These are phyloP conservation scores for Chytriomyces sp. DNA, from an alignment of 192 early-diverging fungal species.

Conservation along the genomic window DNA sequence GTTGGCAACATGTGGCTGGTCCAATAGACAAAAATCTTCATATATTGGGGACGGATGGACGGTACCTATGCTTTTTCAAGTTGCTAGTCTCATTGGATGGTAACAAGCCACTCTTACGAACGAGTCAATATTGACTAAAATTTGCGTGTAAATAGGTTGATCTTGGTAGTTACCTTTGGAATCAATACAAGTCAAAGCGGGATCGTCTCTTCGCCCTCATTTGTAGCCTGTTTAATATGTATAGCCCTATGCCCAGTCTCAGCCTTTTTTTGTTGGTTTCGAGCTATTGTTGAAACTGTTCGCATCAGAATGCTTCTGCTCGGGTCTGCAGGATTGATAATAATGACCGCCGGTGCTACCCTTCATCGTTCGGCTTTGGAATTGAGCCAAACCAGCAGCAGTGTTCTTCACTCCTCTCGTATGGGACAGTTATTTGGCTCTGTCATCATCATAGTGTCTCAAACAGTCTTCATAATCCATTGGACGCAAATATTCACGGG, in stretches of 20 bases:
- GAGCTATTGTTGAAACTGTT: neutral
- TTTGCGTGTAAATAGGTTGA: neutral
- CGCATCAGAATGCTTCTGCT: neutral
- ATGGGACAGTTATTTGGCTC: slow-evolving; percentile 13
- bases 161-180: slow-evolving; percentile 5
- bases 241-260: slow-evolving; percentile 2
- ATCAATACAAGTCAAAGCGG: neutral
- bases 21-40: neutral
- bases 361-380: neutral
- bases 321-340: neutral
- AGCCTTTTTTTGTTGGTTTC: slow-evolving; percentile 19
- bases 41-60: slow-evolving; percentile 2
- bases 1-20: neutral
- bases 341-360: slow-evolving; percentile 4
- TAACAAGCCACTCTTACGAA: neutral
- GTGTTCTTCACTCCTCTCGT: neutral
- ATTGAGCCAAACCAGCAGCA: neutral
- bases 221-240: slow-evolving; percentile 6
- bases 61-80: slow-evolving; percentile 9
- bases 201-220: neutral
- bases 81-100: slow-evolving; percentile 16
- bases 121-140: neutral
- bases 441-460: neutral
- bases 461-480: slow-evolving; percentile 9
- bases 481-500: neutral